Percentiles rank a stretch among this genome's conserved stretches.
These are phyloP conservation scores for Candida coleopterorum DNA, from an alignment of 805 yeast species.

Conservation along the genomic window DNA sequence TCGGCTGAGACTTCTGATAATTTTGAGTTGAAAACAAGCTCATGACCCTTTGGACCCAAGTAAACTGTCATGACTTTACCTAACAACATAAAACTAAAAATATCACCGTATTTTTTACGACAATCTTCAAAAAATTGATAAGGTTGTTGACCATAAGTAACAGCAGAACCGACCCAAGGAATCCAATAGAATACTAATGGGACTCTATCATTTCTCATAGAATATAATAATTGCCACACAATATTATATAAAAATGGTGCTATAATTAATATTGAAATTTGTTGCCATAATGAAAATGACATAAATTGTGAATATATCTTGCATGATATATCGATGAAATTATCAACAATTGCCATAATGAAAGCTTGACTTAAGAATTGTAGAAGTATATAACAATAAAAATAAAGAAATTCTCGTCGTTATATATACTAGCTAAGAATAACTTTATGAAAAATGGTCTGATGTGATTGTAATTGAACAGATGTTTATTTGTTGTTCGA, in stretches of 20 bases:
- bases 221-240: slow-evolving; percentile 62
- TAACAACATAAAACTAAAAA: slow-evolving; percentile 81
- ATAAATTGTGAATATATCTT: slow-evolving; percentile 15
- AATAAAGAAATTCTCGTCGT: too few relatives aligned
- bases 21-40: slow-evolving; percentile 88
- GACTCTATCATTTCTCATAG: slow-evolving; percentile 74
- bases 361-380: not conserved
- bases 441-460: not conserved
- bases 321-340: slow-evolving; percentile 5
- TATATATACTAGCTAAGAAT: too few relatives aligned
- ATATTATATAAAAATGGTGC: slow-evolving; percentile 64
- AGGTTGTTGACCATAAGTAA: slow-evolving; percentile 87
- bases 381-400: too few relatives aligned
- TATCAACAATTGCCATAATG: slow-evolving; percentile 23
- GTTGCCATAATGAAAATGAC: slow-evolving; percentile 22
- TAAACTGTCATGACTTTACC: slow-evolving; percentile 95
- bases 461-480: not conserved
- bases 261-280: slow-evolving; percentile 29
- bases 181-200: slow-evolving; percentile 90
- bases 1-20: slow-evolving; percentile 90
- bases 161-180: slow-evolving; percentile 95
- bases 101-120: slow-evolving; percentile 84
- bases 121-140: slow-evolving; percentile 81
- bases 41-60: slow-evolving; percentile 97
- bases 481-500: too few relatives aligned